Conservation (phyloP, 495 filamentous ascomycete genomes). For the Talaromyces adpressus region DNA sequence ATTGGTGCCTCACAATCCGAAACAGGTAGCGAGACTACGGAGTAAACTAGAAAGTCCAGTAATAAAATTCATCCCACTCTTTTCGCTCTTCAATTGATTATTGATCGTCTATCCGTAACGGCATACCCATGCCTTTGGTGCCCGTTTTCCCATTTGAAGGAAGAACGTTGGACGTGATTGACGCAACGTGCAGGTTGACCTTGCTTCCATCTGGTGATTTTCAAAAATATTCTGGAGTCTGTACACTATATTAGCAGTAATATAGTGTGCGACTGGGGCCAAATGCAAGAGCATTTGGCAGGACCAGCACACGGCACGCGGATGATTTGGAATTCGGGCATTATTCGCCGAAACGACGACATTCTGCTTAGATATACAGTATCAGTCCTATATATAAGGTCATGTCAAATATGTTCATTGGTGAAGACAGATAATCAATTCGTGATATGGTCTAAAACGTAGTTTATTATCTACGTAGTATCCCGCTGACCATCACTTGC, state of each 20-base stretch:
- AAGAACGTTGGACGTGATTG: neutral
- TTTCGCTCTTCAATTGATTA: neutral
- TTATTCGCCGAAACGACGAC: neutral
- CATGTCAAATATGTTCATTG: too few relatives aligned
- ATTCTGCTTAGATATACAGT: neutral
- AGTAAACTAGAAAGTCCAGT: neutral
- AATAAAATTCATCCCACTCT: neutral
- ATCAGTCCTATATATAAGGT: neutral
- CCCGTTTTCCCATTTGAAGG: neutral
- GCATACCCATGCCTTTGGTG: neutral
- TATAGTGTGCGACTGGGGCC: neutral
- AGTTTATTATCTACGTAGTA: neutral
- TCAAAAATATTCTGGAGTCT: too few relatives aligned
- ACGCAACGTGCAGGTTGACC: neutral
- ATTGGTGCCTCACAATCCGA: neutral
- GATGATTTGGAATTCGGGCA: neutral
- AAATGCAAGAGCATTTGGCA: neutral
- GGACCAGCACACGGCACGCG: too few relatives aligned
- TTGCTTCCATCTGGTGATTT: too few relatives aligned
- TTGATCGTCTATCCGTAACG: neutral
- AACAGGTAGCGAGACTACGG: neutral
- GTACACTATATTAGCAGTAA: neutral
- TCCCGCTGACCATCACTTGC: neutral
- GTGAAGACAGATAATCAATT: neutral
- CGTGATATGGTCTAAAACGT: neutral